Evolutionary conservation across 768 basidiomycete species (phyloP).

Genomic region (Leccinellum luteum): DNA sequence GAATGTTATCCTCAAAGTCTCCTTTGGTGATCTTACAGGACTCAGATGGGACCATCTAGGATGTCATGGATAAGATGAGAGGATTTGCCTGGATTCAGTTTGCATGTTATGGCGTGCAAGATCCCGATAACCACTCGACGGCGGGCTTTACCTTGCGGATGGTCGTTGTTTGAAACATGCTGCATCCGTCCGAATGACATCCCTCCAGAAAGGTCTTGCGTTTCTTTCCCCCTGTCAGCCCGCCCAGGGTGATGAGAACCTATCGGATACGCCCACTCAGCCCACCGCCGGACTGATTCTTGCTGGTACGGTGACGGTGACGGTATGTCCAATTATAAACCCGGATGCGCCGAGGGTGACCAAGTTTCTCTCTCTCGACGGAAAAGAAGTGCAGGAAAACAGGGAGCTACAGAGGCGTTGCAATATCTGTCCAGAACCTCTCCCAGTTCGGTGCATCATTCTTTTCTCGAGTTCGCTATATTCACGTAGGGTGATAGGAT

Average conservation of each 20-base stretch:
- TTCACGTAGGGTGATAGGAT: not conserved
- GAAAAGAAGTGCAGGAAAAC: not conserved
- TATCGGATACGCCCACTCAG: not conserved
- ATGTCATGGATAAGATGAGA: not conserved
- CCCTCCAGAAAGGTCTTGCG: slow-evolving; percentile 28
- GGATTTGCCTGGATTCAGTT: slow-evolving; percentile 23
- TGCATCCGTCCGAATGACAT: not conserved
- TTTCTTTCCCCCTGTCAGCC: not conserved
- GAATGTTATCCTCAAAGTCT: not conserved
- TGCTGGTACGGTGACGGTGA: not conserved
- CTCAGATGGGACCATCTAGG: not conserved
- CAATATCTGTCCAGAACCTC: not conserved
- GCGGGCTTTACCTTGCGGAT: slow-evolving; percentile 13
- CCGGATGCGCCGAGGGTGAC: not conserved
- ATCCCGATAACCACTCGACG: slow-evolving; percentile 16
- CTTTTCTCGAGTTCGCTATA: not conserved
- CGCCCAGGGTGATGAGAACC: not conserved
- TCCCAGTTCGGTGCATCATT: not conserved
- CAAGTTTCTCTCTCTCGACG: not conserved
- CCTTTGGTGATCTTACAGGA: not conserved
- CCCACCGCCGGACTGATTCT: not conserved
- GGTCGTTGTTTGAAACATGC: not conserved
- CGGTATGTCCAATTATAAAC: not conserved
- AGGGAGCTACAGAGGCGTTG: not conserved
- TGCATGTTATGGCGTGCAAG: slow-evolving; percentile 30